These are phyloP conservation scores for Hypoxylon sp. DNA, from an alignment of 2,329 filamentous ascomycete genomes.

Conservation along the genomic window DNA sequence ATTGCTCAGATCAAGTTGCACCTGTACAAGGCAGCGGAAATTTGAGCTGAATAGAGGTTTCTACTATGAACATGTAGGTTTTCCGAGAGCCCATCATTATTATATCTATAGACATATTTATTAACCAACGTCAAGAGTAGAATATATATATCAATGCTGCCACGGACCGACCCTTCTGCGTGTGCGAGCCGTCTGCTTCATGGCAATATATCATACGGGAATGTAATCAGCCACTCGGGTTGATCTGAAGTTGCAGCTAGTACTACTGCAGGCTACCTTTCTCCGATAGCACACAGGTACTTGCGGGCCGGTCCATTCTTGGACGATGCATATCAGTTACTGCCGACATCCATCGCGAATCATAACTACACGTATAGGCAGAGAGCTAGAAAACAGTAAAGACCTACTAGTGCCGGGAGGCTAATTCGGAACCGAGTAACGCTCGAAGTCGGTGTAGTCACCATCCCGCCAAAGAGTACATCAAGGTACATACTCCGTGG, in stretches of 20 bases:
- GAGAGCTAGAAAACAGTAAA: not conserved
- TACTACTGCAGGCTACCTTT: constrained; percentile 1
- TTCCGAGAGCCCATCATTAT: constrained; percentile 7
- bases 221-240: constrained; percentile 21
- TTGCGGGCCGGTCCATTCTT: not conserved
- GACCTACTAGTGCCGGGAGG: not conserved
- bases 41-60: not conserved
- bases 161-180: constrained; percentile 6
- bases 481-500: not conserved
- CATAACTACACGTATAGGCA: not conserved
- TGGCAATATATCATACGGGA: not conserved
- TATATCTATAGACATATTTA: not conserved
- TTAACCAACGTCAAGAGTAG: constrained; percentile 18
- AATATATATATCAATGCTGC: not conserved
- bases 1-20: not conserved
- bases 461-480: not conserved
- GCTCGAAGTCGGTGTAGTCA: not conserved
- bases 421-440: not conserved
- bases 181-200: constrained; percentile 5
- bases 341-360: not conserved
- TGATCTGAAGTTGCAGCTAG: constrained; percentile 1
- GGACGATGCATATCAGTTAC: not conserved
- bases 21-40: not conserved
- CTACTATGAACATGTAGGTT: constrained; percentile 8
- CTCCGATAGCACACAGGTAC: constrained; percentile 7